Percentiles rank a stretch among this genome's conserved stretches.
Evolutionary conservation across 2,329 filamentous ascomycete genomes (phyloP).

Genomic region (Penicillium sp.): DNA sequence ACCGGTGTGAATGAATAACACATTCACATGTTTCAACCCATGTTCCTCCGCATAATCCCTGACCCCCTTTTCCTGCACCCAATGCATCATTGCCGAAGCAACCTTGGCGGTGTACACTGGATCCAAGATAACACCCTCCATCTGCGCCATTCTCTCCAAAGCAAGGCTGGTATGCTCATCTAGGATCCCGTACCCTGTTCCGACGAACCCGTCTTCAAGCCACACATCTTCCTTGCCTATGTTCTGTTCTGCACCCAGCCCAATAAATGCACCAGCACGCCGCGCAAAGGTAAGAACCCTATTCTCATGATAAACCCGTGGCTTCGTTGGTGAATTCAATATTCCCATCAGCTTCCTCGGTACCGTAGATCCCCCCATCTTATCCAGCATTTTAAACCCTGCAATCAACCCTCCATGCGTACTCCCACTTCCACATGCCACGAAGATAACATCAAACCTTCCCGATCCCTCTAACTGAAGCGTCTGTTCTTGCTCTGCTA

Average conservation of each 20-base stretch:
- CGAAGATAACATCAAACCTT: conserved; percentile 36
- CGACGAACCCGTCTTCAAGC: conserved; percentile 35
- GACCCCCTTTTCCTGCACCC: conserved; percentile 21
- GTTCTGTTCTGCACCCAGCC: conserved; percentile 26
- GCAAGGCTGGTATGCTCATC: conserved; percentile 25
- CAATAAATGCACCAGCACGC: conserved; percentile 27
- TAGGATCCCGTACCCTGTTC: conserved; percentile 33
- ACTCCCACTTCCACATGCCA: conserved; percentile 39
- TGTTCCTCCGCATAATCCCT: conserved; percentile 10
- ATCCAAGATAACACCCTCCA: conserved; percentile 32
- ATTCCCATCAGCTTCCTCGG: conserved; percentile 32
- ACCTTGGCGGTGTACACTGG: conserved; percentile 40
- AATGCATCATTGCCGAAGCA: conserved; percentile 28
- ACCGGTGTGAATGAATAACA: conserved; percentile 39
- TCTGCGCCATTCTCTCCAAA: conserved; percentile 26
- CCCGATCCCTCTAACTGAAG: conserved; percentile 18
- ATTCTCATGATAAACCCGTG: conserved; percentile 29
- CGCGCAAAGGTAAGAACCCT: conserved; percentile 32
- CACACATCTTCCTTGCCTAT: conserved; percentile 30
- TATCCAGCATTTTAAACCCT: conserved; percentile 35
- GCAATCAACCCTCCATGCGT: conserved; percentile 36
- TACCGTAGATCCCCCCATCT: conserved; percentile 3
- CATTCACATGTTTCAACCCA: conserved; percentile 25
- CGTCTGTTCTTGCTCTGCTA: conserved; percentile 27
- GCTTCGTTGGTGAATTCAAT: conserved; percentile 34